A percentile compares a stretch with the other conserved stretches of the same genome.
These are phyloP conservation scores for Biscogniauxia sp. DNA, from an alignment of 2,329 filamentous ascomycete genomes.

Conservation along the genomic window DNA sequence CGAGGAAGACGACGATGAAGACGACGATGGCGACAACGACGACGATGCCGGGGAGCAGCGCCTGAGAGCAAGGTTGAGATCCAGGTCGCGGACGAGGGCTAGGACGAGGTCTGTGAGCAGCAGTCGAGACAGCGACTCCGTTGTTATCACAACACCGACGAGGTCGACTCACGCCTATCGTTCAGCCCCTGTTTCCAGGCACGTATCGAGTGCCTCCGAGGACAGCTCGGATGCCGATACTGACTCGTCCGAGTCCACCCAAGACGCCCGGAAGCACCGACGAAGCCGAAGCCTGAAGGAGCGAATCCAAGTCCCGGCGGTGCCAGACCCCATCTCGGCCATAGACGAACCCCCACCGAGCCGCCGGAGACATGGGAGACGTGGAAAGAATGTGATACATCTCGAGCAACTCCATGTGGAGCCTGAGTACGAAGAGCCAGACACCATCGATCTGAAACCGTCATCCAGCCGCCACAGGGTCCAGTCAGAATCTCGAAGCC, in stretches of 20 bases:
- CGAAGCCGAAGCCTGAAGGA: constrained; percentile 19
- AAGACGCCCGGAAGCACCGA: constrained; percentile 10
- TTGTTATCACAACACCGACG: constrained; percentile 27
- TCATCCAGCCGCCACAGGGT: constrained; percentile 22
- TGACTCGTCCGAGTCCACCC: constrained; percentile 11
- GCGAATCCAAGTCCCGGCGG: constrained; percentile 18
- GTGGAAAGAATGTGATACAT: constrained; percentile 10
- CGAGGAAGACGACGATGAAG: constrained; percentile 22
- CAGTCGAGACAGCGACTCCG: constrained; percentile 8
- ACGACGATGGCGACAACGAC: constrained; percentile 22
- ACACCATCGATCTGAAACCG: constrained; percentile 14
- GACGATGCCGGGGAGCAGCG: constrained; percentile 25
- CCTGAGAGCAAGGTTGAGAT: constrained; percentile 26
- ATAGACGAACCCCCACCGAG: constrained; percentile 11
- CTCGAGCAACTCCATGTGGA: constrained; percentile 16
- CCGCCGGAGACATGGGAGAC: constrained; percentile 11
- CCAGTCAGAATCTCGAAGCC: constrained; percentile 27
- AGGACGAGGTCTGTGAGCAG: constrained; percentile 18
- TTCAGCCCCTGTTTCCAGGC: constrained; percentile 37
- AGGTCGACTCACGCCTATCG: constrained; percentile 36
- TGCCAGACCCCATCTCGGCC: constrained; percentile 17
- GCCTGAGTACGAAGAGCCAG: constrained; percentile 8
- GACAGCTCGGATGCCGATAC: constrained; percentile 40
- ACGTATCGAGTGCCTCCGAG: constrained; percentile 36
- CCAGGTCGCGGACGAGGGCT: constrained; percentile 19